Conservation (phyloP, 495 filamentous ascomycete species). For the Aspergillus baeticus region DNA sequence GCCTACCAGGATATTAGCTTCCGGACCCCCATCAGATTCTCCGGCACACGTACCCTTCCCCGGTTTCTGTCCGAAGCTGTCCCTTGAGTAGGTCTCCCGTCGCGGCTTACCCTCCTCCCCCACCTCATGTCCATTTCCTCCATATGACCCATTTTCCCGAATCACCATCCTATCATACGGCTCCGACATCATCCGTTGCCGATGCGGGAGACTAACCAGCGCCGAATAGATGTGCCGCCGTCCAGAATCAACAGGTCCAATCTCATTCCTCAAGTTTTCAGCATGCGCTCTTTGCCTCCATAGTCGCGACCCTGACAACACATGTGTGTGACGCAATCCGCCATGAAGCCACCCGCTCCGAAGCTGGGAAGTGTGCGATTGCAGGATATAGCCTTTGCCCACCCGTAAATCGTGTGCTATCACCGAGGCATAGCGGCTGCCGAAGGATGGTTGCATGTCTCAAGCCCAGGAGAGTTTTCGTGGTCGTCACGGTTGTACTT, state of each 20-base stretch:
- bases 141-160: slow-evolving; percentile 14
- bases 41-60: slow-evolving; percentile 54
- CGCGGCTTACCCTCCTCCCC: not conserved
- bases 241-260: not conserved
- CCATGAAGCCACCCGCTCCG: not conserved
- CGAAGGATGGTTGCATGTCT: not conserved
- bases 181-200: slow-evolving; percentile 1
- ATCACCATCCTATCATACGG: slow-evolving; percentile 10
- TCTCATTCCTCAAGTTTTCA: not conserved
- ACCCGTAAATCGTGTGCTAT: not conserved
- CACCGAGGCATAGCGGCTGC: not conserved
- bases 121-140: not conserved
- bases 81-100: not conserved
- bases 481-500: not conserved
- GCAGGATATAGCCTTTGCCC: not conserved
- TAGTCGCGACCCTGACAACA: not conserved
- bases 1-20: slow-evolving; percentile 44
- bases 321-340: not conserved
- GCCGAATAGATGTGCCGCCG: not conserved
- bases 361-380: not conserved
- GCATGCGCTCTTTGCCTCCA: not conserved
- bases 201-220: not conserved
- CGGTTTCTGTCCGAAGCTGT: slow-evolving; percentile 48
- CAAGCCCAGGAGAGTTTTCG: not conserved
- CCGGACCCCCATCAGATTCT: not conserved